phyloP scores from a whole-genome alignment of 1,139 yeast genomes.

The Ashbya aceris region DNA sequence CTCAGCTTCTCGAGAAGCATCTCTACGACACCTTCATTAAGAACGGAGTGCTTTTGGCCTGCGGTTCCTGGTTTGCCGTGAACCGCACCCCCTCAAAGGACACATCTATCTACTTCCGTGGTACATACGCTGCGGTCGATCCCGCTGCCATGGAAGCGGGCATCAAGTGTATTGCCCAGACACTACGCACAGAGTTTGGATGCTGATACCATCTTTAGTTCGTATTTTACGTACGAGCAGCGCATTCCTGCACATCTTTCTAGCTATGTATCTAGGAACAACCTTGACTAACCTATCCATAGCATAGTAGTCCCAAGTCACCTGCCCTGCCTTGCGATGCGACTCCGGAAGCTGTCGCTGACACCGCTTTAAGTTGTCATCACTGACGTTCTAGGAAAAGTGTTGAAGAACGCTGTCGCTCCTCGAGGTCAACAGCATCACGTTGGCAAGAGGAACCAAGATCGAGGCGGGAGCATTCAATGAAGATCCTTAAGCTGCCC shows the following conservation, averaged over 20 bases:
- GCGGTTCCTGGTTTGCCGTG: constrained; percentile 82
- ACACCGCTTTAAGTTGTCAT: not conserved
- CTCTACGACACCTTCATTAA: constrained; percentile 57
- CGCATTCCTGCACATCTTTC: too few species aligned
- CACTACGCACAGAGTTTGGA: constrained; percentile 29
- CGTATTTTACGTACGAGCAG: too few species aligned
- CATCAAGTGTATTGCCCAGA: constrained; percentile 55
- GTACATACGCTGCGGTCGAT: constrained; percentile 82
- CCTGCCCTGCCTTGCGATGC: too few species aligned
- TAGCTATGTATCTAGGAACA: too few species aligned
- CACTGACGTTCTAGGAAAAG: too few species aligned
- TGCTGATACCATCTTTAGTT: too few species aligned
- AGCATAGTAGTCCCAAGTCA: too few species aligned
- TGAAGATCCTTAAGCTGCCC: constrained; percentile 75
- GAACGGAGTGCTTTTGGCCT: constrained; percentile 67
- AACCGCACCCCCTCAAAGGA: constrained; percentile 37
- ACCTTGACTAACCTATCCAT: too few species aligned
- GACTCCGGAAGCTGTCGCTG: too few species aligned
- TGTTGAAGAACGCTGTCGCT: not conserved
- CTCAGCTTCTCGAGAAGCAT: constrained; percentile 51
- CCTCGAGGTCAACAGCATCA: not conserved
- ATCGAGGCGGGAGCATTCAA: constrained; percentile 19
- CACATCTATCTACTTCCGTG: constrained; percentile 63
- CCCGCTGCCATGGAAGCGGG: constrained; percentile 52
- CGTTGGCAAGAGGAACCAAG: not conserved